Evolutionary conservation across 257 asterid species (phyloP).

Genomic region (Solanum sparsipilum): DNA sequence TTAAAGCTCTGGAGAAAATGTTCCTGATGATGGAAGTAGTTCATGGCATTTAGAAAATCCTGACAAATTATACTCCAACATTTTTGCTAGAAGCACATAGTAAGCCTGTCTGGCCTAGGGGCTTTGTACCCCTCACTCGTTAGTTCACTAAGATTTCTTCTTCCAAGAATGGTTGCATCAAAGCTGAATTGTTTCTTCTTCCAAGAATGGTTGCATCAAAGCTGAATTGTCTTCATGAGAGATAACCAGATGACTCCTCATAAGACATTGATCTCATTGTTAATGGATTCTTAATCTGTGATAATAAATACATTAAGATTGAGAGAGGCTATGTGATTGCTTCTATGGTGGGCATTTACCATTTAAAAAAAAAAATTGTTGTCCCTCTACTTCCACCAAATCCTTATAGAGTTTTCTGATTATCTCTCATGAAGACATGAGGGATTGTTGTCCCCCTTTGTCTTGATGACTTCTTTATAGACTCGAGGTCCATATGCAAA

Average conservation of each 20-base stretch:
- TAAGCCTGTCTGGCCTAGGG: neutral
- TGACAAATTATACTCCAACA: neutral
- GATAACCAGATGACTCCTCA: neutral
- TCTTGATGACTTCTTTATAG: neutral
- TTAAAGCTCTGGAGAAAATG: neutral
- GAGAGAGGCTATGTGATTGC: neutral
- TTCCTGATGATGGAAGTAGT: neutral
- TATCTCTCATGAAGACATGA: neutral
- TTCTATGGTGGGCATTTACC: neutral
- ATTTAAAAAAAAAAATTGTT: neutral
- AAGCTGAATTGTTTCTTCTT: neutral
- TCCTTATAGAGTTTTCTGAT: neutral
- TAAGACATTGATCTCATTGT: neutral
- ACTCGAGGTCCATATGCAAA: neutral
- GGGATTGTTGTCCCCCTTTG: neutral
- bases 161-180: neutral
- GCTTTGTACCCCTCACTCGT: neutral
- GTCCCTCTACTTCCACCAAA: neutral
- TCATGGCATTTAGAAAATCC: neutral
- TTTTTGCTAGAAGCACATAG: neutral
- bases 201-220: neutral
- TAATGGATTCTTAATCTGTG: neutral
- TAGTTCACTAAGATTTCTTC: neutral
- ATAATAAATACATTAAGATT: neutral
- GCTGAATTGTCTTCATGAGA: neutral